These are phyloP conservation scores for Stachybotrys chartarum DNA, from an alignment of 2,329 filamentous ascomycete species.

Conservation along the genomic window DNA sequence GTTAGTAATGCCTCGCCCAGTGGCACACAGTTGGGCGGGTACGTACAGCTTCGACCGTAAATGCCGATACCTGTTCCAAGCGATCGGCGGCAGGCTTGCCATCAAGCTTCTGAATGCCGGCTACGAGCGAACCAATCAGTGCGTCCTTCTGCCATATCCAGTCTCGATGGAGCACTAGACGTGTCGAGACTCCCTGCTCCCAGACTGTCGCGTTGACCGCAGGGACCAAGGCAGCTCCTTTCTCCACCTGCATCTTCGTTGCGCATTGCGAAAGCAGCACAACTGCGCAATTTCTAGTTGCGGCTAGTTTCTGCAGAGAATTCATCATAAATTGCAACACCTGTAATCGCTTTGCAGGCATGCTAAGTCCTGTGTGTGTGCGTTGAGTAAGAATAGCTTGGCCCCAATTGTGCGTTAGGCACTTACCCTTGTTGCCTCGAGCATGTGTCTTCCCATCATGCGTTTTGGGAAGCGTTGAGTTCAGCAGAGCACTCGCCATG, in stretches of 20 bases:
- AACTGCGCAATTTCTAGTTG: conserved; percentile 64
- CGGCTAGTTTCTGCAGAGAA: conserved; percentile 68
- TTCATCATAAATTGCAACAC: conserved; percentile 58
- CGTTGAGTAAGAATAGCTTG: background rate
- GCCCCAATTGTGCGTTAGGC: background rate
- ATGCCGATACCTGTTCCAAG: conserved; percentile 39
- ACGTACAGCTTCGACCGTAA: conserved; percentile 39
- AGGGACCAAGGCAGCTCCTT: conserved; percentile 63
- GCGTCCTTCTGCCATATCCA: conserved; percentile 48
- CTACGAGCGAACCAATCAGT: conserved; percentile 47
- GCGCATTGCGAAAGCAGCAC: conserved; percentile 73
- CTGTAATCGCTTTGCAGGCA: conserved; percentile 38
- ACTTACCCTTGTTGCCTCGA: conserved; percentile 33
- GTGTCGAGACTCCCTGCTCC: conserved; percentile 69
- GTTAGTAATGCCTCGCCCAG: conserved; percentile 8
- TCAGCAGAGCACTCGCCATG: conserved; percentile 68
- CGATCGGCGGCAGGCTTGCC: conserved; percentile 37
- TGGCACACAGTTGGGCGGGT: conserved; percentile 1
- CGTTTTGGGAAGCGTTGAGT: conserved; percentile 65
- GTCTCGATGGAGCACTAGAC: conserved; percentile 74
- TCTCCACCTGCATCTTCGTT: conserved; percentile 66
- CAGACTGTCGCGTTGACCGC: conserved; percentile 70
- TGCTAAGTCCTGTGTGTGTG: conserved; percentile 25
- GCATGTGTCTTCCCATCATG: conserved; percentile 27
- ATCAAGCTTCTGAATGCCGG: conserved; percentile 58